A percentile compares a stretch with the other conserved stretches of the same genome.
Conservation (phyloP, 2,329 filamentous ascomycete genomes). For the Sporothrix sp. region DNA sequence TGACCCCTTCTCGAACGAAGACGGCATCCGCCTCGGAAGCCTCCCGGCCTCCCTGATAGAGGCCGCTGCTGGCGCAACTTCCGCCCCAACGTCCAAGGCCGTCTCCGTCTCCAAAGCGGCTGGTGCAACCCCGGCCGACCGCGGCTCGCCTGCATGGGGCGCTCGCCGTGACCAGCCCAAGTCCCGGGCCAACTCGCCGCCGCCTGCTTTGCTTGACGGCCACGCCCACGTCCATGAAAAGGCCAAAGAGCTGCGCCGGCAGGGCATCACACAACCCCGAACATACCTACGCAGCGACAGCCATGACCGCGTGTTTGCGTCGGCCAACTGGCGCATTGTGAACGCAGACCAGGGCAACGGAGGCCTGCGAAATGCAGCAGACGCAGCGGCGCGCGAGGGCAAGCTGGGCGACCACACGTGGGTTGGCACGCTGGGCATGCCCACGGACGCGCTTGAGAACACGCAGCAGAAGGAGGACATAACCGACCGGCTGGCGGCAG, state of each 20-base stretch:
- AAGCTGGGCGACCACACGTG: conserved; percentile 68
- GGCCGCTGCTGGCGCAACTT: background rate
- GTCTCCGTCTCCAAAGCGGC: background rate
- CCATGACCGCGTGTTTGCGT: conserved; percentile 61
- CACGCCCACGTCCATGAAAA: conserved; percentile 43
- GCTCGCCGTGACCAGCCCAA: conserved; percentile 65
- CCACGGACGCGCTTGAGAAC: conserved; percentile 72
- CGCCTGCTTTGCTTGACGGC: conserved; percentile 66
- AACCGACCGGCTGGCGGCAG: conserved; percentile 66
- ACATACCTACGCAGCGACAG: conserved; percentile 46
- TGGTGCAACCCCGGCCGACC: conserved; percentile 54
- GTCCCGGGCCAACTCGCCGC: conserved; percentile 63
- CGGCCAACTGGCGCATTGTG: conserved; percentile 74
- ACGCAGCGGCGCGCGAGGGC: conserved; percentile 62
- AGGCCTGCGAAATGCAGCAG: conserved; percentile 78
- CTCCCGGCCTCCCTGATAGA: conserved; percentile 26
- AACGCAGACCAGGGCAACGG: conserved; percentile 87
- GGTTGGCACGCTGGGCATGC: conserved; percentile 89
- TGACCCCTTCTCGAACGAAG: conserved; percentile 48
- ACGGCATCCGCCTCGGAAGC: conserved; percentile 48
- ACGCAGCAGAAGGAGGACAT: conserved; percentile 73
- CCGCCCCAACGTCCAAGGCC: conserved; percentile 26
- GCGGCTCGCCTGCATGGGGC: conserved; percentile 70
- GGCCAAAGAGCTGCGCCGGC: conserved; percentile 46
- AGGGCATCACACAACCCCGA: conserved; percentile 48